Evolutionary conservation across 352 stramenopile genomes (phyloP), one percentile per base, ranked within the genome.

Genomic region (Globisporangium cylindrosporum): DNA sequence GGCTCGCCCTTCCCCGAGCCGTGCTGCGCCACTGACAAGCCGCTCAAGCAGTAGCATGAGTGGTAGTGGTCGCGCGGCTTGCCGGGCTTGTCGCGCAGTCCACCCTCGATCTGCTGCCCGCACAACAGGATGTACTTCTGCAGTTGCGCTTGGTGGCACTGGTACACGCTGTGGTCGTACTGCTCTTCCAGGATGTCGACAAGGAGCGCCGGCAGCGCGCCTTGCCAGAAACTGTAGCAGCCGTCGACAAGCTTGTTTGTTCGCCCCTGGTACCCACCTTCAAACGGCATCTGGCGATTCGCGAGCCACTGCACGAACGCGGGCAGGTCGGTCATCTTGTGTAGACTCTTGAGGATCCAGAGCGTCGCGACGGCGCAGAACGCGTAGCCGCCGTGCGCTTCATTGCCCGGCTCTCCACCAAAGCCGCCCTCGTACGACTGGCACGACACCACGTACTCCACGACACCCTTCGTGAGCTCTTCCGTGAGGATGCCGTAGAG

Each of bases 211-310:
- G 91, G 81, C 54, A 97, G 73, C 18, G 92, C 94, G 14, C 97
- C 97, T 71, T 99, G 94, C 97, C 98, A 99, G 78, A 99, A 99
- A n/a, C 93, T 99, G 76, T 99, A 99, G 80, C 98, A 99, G 0
- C 97, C 97, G 74, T 99, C 98, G 12, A 99, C 98, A 4, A 99
- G 81, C 74, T 99, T 99, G 84, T 99, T 99, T 7, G 95, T 98
- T 25, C 98, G 90, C 36, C 98, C 98, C 60, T 95, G 88, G 77
- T 93, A 95, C 0, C 90, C 92, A 7, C 92, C 92, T 83, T 98
- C 92, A 60, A 94, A 98, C 22, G 78, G 73, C 91, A 98, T 98
- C 79, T 99, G 97, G 18, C 97, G 80, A 64, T 93, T 86, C 48
- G 88, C 80, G 48, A 99, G 76, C 97, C 97, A 99, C 64, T 85